Percentiles rank a stretch among this genome's conserved stretches.
Conservation (phyloP, 2,329 filamentous ascomycete genomes). For the Taxawa tesnikishii region DNA sequence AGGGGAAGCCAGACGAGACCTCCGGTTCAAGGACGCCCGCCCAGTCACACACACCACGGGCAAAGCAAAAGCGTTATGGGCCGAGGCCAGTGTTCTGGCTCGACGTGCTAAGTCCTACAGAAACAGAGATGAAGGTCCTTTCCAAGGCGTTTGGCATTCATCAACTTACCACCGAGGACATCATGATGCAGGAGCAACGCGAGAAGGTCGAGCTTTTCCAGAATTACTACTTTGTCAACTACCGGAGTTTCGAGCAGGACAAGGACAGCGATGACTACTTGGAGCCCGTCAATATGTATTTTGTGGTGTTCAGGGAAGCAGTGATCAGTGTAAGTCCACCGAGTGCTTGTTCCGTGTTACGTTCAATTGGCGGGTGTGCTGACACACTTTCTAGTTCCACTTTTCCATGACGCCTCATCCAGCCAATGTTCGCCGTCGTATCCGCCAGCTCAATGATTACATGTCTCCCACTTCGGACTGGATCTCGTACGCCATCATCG, state of each 20-base stretch:
- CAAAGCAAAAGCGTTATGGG: conserved; percentile 39
- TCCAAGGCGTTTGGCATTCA: conserved; percentile 92
- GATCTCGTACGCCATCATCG: conserved; percentile 97
- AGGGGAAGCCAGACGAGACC: conserved; percentile 14
- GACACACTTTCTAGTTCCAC: too few species aligned
- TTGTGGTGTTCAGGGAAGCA: conserved; percentile 91
- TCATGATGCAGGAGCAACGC: conserved; percentile 91
- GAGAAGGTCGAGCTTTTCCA: conserved; percentile 97
- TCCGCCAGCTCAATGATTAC: conserved; percentile 89
- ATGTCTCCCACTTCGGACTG: conserved; percentile 87
- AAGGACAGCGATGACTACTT: conserved; percentile 78
- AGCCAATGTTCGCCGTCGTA: conserved; percentile 85
- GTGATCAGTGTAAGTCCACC: conserved; percentile 53
- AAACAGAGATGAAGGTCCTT: conserved; percentile 89
- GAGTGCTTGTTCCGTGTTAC: too few species aligned
- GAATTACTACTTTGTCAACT: conserved; percentile 98
- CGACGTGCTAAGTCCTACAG: conserved; percentile 80
- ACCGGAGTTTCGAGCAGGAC: conserved; percentile 95
- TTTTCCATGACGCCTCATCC: conserved; percentile 94
- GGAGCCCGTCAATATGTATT: conserved; percentile 94
- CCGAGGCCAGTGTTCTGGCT: conserved; percentile 94
- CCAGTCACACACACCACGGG: conserved; percentile 9
- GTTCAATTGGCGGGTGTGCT: too few species aligned
- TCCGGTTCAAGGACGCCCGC: conserved; percentile 15
- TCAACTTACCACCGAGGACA: conserved; percentile 88